These are phyloP conservation scores for Moesziomyces sp. DNA, from an alignment of 1,284 basidiomycete genomes.

Conservation along the genomic window DNA sequence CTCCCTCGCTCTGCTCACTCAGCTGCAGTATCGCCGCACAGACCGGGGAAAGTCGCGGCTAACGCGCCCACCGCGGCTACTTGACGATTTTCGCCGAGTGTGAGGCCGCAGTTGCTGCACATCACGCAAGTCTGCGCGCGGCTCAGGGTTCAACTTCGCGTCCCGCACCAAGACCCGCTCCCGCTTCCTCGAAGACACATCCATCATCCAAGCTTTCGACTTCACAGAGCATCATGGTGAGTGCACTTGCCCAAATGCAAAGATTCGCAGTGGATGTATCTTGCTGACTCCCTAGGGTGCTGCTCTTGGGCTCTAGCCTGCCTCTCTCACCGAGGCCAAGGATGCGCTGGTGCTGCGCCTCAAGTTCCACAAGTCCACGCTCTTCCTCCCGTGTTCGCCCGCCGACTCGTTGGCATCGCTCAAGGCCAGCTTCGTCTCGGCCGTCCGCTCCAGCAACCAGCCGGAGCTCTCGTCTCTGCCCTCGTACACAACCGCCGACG, in stretches of 20 bases:
- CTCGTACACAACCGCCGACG: constrained; percentile 22
- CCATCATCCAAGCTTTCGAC: too few relatives aligned
- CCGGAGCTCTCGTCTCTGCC: constrained; percentile 24
- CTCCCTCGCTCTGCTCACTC: neutral
- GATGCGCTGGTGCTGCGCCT: constrained; percentile 41
- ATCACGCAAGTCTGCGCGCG: neutral
- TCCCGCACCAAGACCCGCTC: neutral
- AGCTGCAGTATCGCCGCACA: constrained; percentile 5
- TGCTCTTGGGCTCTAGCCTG: constrained; percentile 9
- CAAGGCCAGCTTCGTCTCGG: constrained; percentile 30
- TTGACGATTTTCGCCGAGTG: neutral
- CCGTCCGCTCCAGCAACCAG: constrained; percentile 29
- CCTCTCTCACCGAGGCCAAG: constrained; percentile 28
- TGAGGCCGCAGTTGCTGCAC: neutral
- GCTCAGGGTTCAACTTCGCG: neutral
- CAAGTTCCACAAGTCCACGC: constrained; percentile 45
- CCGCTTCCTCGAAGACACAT: neutral
- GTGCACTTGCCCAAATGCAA: too few relatives aligned
- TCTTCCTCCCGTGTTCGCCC: constrained; percentile 40
- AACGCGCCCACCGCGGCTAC: constrained; percentile 17
- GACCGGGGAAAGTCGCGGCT: constrained; percentile 4
- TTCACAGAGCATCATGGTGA: neutral
- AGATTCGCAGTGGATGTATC: too few relatives aligned
- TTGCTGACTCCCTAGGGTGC: too few relatives aligned
- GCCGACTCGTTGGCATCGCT: constrained; percentile 19